Conservation (phyloP, 768 basidiomycete species). For the Amanita muscaria region DNA sequence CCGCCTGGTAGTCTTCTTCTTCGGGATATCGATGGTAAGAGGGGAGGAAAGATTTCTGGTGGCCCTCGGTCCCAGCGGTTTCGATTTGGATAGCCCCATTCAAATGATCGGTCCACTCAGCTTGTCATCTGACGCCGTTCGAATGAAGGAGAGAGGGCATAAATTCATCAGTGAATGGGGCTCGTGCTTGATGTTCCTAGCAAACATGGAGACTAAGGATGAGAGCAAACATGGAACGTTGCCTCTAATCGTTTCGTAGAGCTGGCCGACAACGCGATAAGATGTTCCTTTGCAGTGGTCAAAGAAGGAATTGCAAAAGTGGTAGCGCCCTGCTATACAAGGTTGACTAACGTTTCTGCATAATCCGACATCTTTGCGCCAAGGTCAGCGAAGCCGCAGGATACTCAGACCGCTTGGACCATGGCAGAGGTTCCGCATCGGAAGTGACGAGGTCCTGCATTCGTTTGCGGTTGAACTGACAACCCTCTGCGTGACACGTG, state of each 20-base stretch:
- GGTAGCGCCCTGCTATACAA: not conserved
- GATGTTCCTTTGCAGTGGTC: not conserved
- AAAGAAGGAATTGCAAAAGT: not conserved
- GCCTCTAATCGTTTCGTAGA: not conserved
- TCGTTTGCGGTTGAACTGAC: conserved; percentile 37
- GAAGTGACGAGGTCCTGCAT: not conserved
- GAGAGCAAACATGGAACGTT: conserved; percentile 18
- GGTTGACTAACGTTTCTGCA: not conserved
- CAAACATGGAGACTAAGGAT: conserved; percentile 26
- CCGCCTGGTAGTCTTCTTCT: too few relatives aligned
- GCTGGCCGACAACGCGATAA: not conserved
- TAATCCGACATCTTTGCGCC: not conserved
- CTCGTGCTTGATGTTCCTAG: conserved; percentile 23
- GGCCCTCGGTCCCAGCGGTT: conserved; percentile 20
- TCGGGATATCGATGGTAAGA: too few relatives aligned
- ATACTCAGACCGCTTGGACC: not conserved
- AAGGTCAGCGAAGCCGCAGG: not conserved
- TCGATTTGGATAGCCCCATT: conserved; percentile 32
- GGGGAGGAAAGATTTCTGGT: conserved; percentile 9
- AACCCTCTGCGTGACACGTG: conserved; percentile 32
- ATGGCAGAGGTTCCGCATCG: not conserved
- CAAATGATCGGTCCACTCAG: conserved; percentile 38
- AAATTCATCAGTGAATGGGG: conserved; percentile 20
- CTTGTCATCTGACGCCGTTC: conserved; percentile 30
- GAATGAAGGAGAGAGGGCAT: conserved; percentile 34